Base-by-base conservation (phyloP, 2,329 filamentous ascomycete genomes). In the Eutypella sp. region DNA sequence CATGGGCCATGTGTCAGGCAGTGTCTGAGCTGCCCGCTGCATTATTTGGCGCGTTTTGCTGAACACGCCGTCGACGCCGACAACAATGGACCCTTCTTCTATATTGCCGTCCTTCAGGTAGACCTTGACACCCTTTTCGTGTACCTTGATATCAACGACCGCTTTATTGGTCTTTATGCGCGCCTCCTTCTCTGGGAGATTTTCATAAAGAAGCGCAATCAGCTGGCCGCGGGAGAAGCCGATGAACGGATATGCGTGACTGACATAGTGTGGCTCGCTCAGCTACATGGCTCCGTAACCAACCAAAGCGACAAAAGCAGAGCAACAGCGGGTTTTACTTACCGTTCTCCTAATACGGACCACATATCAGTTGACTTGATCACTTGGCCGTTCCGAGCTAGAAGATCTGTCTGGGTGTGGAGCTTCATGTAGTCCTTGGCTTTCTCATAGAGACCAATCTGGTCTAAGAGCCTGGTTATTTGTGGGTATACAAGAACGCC, bases 201-300 rank as follows among this genome's bases (percentile, higher is more conserved):
- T 24, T 20, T 40, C 38, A 15, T 40, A 24, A 16, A 40, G 38
- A 16, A 40, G 38, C 13, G 38, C 38, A 40, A 40, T 40, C 38
- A 40, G 15, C 8, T 40, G 16, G n/a, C 20, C 38, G 19, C 38
- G 38, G 38, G 38, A 40, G 38, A 40, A 5, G 4, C 16, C 38
- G 20, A 16, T 20, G 15, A 40, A 16, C 20, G 20, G 38, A 20
- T 40, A 40, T 15, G 38, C 5, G n/a, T 40, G 38, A 8, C 38
- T 40, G 11, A 15, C 23, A 29, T 13, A 13, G 25, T 29, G 25
- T 29, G 25, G 13, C 25, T 29, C 13, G 13, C 25, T 29, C 13
- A 29, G 25, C 25, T 29, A 29, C 25, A 29, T 8, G 8, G 7
- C 25, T 29, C 25, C 25, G 8, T 29, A 8, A 13, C n/a, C 8